These are phyloP conservation scores for Dicorynia guianensis DNA, from an alignment of 306 rosid species.

Conservation along the genomic window DNA sequence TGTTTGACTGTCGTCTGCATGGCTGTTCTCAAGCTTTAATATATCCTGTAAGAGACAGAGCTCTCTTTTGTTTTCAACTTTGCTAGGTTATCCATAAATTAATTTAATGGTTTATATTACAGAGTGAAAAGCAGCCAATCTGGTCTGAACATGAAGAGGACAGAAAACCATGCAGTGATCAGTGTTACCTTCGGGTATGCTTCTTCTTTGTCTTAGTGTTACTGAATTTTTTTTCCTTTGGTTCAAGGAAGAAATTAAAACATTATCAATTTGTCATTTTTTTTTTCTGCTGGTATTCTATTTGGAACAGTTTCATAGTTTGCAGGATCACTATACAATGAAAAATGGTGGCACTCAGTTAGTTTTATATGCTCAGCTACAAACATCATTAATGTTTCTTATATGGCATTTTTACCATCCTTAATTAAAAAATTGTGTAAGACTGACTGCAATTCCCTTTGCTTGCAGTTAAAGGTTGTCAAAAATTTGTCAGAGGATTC, in stretches of 20 bases:
- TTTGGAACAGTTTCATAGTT: conserved; percentile 27
- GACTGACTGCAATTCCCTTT: conserved; percentile 40
- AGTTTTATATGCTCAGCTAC: conserved; percentile 16
- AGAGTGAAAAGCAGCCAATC: conserved; percentile 77
- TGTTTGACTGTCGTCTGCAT: conserved; percentile 92
- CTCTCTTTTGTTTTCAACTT: conserved; percentile 25
- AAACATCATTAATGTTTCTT: conserved; percentile 26
- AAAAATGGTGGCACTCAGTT: conserved; percentile 26
- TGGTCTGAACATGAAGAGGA: conserved; percentile 79
- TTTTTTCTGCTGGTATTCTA: conserved; percentile 31
- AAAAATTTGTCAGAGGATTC: conserved; percentile 52
- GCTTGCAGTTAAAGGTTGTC: conserved; percentile 56
- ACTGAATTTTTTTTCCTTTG: conserved; percentile 27
- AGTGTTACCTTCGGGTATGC: conserved; percentile 84
- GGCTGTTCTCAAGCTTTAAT: conserved; percentile 85
- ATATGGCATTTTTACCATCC: neutral
- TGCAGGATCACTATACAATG: conserved; percentile 1
- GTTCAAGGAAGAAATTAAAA: conserved; percentile 11
- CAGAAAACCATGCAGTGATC: conserved; percentile 84
- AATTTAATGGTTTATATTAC: conserved; percentile 56
- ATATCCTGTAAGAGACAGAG: conserved; percentile 74
- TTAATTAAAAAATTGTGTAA: conserved; percentile 35
- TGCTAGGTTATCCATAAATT: conserved; percentile 41
- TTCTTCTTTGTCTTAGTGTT: conserved; percentile 35
- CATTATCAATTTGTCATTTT: conserved; percentile 13